phyloP scores from a whole-genome alignment of 139 green algal species.

The Mychonastes homosphaera region DNA sequence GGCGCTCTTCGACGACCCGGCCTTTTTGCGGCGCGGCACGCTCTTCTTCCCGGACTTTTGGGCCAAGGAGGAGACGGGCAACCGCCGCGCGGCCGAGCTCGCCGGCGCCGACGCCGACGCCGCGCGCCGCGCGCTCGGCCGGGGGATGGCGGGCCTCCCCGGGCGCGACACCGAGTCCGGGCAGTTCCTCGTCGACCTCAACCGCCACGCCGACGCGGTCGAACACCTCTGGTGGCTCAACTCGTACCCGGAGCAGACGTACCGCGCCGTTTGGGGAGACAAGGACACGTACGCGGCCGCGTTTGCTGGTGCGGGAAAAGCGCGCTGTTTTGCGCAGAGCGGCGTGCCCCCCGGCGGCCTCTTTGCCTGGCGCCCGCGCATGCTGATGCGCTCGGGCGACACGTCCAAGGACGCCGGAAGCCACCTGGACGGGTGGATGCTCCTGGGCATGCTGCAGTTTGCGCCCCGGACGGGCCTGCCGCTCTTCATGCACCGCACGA shows the following conservation, averaged over 20 bases:
- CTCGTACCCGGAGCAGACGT: conserved; percentile 20
- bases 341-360: conserved; percentile 10
- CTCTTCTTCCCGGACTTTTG: conserved; percentile 35
- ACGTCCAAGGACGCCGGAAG: conserved; percentile 14
- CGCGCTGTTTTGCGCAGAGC: conserved; percentile 25
- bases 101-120: no score
- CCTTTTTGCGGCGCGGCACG: conserved; percentile 23
- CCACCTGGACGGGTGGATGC: conserved; percentile 21
- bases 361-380: conserved; percentile 17
- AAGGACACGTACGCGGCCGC: conserved; percentile 39
- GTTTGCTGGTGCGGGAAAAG: conserved; percentile 36
- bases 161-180: conserved; percentile 32
- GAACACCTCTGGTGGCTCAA: conserved; percentile 38
- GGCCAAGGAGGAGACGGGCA: not conserved
- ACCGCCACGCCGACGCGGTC: conserved; percentile 31
- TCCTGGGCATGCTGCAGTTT: conserved; percentile 33
- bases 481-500: conserved; percentile 36
- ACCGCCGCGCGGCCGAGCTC: conserved; percentile 1
- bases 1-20: conserved; percentile 22
- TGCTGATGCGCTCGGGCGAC: no score
- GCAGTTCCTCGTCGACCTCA: conserved; percentile 39
- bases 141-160: conserved; percentile 12
- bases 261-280: conserved; percentile 14
- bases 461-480: conserved; percentile 11
- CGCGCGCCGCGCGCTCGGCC: no score